These are phyloP conservation scores for Astraeus odoratus DNA, from an alignment of 768 basidiomycete genomes.

Conservation along the genomic window DNA sequence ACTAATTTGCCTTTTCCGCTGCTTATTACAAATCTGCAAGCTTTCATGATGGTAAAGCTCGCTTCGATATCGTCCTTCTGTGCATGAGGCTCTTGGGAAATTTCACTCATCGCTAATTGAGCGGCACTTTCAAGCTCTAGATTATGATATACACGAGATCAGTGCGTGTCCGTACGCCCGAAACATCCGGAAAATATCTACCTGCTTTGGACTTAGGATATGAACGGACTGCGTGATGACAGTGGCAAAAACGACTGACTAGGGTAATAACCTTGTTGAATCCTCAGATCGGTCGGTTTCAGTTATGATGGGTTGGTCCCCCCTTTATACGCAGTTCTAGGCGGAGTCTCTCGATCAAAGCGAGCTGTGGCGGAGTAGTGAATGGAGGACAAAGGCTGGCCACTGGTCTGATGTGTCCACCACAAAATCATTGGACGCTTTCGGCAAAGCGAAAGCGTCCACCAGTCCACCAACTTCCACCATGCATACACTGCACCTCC, in stretches of 20 bases:
- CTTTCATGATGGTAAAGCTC: slow-evolving; percentile 20
- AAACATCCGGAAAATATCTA: slow-evolving; percentile 5
- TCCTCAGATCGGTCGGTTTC: slow-evolving; percentile 1
- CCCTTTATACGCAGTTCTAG: slow-evolving; percentile 2
- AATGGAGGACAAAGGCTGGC: slow-evolving; percentile 16
- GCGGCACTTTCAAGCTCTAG: slow-evolving; percentile 12
- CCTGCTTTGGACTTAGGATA: slow-evolving; percentile 14
- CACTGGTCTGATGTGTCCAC: slow-evolving; percentile 7
- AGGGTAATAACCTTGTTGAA: slow-evolving; percentile 8
- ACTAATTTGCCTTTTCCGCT: slow-evolving; percentile 17
- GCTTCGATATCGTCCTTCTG: slow-evolving; percentile 6
- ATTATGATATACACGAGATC: slow-evolving; percentile 9
- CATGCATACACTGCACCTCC: slow-evolving; percentile 19
- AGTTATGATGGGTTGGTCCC: slow-evolving; percentile 12
- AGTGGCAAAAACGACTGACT: slow-evolving; percentile 7
- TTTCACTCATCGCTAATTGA: slow-evolving; percentile 7
- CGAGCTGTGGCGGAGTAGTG: slow-evolving; percentile 8
- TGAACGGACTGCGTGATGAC: slow-evolving; percentile 21
- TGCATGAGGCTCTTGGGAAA: slow-evolving; percentile 5
- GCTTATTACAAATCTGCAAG: slow-evolving; percentile 13
- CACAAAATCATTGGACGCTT: slow-evolving; percentile 13
- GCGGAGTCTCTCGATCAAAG: slow-evolving; percentile 13
- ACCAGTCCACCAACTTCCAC: slow-evolving; percentile 8
- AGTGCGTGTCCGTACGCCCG: slow-evolving; percentile 19
- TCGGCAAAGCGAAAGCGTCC: slow-evolving; percentile 16